Evolutionary conservation across 192 early-diverging fungal genomes (phyloP), one percentile per base, ranked within the genome.

Genomic region (Rhizophagus sp.): DNA sequence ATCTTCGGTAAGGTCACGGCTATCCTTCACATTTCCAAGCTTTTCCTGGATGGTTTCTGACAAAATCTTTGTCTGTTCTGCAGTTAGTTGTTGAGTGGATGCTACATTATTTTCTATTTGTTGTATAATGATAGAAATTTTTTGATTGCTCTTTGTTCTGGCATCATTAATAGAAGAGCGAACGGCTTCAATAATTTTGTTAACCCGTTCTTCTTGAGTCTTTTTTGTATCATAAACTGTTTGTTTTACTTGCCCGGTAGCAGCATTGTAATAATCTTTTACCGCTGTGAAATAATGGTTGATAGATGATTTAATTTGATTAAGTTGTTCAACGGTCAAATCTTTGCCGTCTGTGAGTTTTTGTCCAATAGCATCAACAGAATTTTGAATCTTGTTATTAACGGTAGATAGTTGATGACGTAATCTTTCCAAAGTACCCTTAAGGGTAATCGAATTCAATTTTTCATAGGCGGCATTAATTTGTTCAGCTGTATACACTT

Each of bases 321-420:
- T 8, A 24, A 78, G 25, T 52, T 78, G 77, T 19, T 78, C 77
- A 41, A 78, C 65, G 3, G 77, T 78, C 19, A 68, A 17, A 17
- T 34, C 22, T 33, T 78, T 78, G 0, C 77, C 77, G 24, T 78
- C 66, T 50, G 25, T 7, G 5, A 78, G 5, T 50, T 78, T 78
- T 49, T 68, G 63, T 52, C 63, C 62, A 68, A 78, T 65, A 30
- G 67, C 30, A 52, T 69, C 65, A 62, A 69, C 25, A 27, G 30
- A 39, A 50, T 13, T 19, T 50, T 78, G 76, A 78, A 78, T 78
- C 39, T 52, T 62, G 33, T 75, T 44, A 24, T 75, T 75, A 62
- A 75, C 57, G 25, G 30, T 62, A 30, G 30, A 52, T 9, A 75
- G 36, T 34, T 62, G 73, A 33, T 33, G n/a, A 68, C 77, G 66